These are phyloP conservation scores for Penicillium sclerotigenum DNA, from an alignment of 2,329 filamentous ascomycete genomes.

Conservation along the genomic window DNA sequence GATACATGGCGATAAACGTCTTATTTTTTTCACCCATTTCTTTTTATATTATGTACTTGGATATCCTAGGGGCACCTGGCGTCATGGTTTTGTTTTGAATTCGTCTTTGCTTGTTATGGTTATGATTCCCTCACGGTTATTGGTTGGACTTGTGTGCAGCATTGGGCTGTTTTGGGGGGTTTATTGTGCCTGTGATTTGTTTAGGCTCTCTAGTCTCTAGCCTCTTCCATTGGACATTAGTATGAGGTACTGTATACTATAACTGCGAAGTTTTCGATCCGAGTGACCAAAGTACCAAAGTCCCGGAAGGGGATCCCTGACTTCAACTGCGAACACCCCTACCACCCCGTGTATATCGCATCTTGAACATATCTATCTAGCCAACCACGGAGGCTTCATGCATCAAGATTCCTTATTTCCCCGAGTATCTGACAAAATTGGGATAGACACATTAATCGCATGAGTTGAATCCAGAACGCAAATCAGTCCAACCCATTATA, in stretches of 20 bases:
- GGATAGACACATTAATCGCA: neutral
- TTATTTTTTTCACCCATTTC: constrained; percentile 8
- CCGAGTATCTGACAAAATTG: constrained; percentile 10
- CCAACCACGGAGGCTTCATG: constrained; percentile 8
- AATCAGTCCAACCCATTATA: neutral
- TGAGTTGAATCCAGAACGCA: neutral
- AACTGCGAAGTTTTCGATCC: neutral
- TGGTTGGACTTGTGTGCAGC: constrained; percentile 11
- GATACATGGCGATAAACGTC: constrained; percentile 29
- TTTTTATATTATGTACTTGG: constrained; percentile 10
- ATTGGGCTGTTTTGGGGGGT: constrained; percentile 8
- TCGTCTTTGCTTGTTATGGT: constrained; percentile 6
- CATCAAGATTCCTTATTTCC: constrained; percentile 12
- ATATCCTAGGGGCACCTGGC: constrained; percentile 9
- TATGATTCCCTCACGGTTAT: constrained; percentile 21
- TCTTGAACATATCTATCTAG: constrained; percentile 1
- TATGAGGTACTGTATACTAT: neutral
- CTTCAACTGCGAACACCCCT: constrained; percentile 9
- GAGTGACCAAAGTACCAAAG: neutral
- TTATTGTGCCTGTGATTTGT: neutral
- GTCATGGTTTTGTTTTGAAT: constrained; percentile 16
- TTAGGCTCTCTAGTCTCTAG: neutral
- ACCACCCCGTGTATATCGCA: constrained; percentile 11
- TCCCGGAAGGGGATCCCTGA: constrained; percentile 10
- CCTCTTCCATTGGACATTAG: constrained; percentile 2